Base-by-base conservation (phyloP, 2,329 filamentous ascomycete genomes). In the Westerdykella sp. region DNA sequence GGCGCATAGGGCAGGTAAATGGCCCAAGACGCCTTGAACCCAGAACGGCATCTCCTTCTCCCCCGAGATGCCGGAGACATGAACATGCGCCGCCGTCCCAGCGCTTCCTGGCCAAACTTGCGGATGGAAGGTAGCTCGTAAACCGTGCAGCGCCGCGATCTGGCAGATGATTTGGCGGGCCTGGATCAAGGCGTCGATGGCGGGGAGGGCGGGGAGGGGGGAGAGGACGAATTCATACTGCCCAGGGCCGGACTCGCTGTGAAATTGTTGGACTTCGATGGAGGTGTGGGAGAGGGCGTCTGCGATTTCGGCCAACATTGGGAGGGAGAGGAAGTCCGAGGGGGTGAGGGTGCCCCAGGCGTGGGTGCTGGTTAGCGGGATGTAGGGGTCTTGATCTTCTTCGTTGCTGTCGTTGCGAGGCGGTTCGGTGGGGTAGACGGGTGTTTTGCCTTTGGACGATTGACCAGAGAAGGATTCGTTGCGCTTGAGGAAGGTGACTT, bases 171-270 rank as follows among this genome's bases (percentile, higher is more conserved):
- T 77, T 52, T 89, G 82, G 1, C 85, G 77, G 1, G 85, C 75
- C 59, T 84, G 83, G 5, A 90, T 69, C 1, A 94, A 73, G 0
- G 73, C 77, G 60, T 93, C 87, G 22, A 88, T 78, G 0, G 87
- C 85, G 34, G 78, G 69, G 0, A 91, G 65, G 0, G 85, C 80
- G 0, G 78, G 66, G 0, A 74, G 70, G 0, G 81, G 77, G 0
- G 83, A 77, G 0, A 93, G 74, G 1, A 89, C 72, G 43, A 94
- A 78, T 63, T 91, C 86, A 63, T 85, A 93, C 60, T 93, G 87
- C 1, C 85, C 85, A 0, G 77, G 74, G 1, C 83, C 80, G 34
- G 78, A 80, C 62, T 93, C 87, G 0, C 87, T 73, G 53, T 94
- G 87, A 55, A 88, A 77, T 64, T 87, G 80, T 48, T 88, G 79